Percentiles rank a stretch among this genome's conserved stretches.
Evolutionary conservation across 768 basidiomycete genomes (phyloP).

Genomic region (Lactifluus echinatus): DNA sequence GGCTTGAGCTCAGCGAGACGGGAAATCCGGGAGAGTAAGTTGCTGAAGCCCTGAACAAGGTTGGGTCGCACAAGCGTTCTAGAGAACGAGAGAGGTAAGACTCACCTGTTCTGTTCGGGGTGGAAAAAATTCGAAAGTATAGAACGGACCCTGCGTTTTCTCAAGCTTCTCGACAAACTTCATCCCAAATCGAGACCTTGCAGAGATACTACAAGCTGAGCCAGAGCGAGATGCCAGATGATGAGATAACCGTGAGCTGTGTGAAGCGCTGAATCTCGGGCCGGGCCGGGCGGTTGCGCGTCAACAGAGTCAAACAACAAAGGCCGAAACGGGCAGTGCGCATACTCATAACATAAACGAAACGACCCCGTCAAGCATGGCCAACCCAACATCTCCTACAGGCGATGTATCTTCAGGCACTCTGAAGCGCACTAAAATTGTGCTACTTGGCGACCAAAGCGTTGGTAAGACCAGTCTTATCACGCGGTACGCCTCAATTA

Average conservation of each 20-base stretch:
- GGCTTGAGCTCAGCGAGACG: constrained; percentile 71
- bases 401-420: constrained; percentile 83
- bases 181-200: constrained; percentile 35
- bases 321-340: no score
- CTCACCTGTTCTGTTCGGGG: constrained; percentile 83
- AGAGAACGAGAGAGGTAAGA: constrained; percentile 5
- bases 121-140: constrained; percentile 95
- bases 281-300: no score
- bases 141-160: constrained; percentile 44
- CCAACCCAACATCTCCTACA: constrained; percentile 53
- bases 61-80: constrained; percentile 5
- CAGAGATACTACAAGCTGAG: no score
- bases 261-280: no score
- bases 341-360: no score
- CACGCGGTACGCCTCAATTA: constrained; percentile 55
- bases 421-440: constrained; percentile 93
- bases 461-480: constrained; percentile 99
- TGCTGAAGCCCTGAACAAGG: constrained; percentile 70
- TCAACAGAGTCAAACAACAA: constrained; percentile 9
- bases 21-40: constrained; percentile 80
- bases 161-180: constrained; percentile 67
- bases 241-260: not conserved
- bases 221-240: not conserved
- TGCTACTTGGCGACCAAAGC: constrained; percentile 92
- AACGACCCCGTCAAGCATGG: constrained; percentile 36